These are phyloP conservation scores for Calonectria honghensis DNA, from an alignment of 2,329 filamentous ascomycete species.

Conservation along the genomic window DNA sequence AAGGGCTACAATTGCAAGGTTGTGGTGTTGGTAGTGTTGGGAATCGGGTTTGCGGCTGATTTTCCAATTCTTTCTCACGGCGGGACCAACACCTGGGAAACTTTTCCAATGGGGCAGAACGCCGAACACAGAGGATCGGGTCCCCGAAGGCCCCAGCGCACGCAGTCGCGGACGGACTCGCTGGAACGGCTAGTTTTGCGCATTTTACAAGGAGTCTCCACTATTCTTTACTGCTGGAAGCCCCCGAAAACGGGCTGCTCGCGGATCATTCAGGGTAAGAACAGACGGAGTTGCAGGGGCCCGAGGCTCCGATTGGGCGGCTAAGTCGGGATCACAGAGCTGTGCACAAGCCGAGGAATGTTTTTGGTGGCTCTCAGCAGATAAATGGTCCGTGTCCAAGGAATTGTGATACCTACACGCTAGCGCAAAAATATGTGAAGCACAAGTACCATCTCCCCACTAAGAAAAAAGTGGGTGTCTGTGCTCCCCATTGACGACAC, in stretches of 20 bases:
- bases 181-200: slow-evolving; percentile 28
- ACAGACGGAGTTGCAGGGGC: slow-evolving; percentile 34
- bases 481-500: not conserved
- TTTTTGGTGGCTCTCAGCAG: slow-evolving; percentile 18
- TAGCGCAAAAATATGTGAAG: not conserved
- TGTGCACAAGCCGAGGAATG: slow-evolving; percentile 19
- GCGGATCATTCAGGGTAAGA: slow-evolving; percentile 49
- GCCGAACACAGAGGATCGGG: slow-evolving; percentile 19
- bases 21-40: slow-evolving; percentile 33
- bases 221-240: slow-evolving; percentile 19
- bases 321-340: not conserved
- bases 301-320: slow-evolving; percentile 36
- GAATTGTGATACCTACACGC: slow-evolving; percentile 6
- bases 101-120: slow-evolving; percentile 50
- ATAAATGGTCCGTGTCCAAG: slow-evolving; percentile 6
- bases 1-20: slow-evolving; percentile 22
- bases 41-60: slow-evolving; percentile 36
- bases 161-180: not conserved
- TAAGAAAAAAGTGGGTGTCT: slow-evolving; percentile 32
- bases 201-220: slow-evolving; percentile 36
- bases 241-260: slow-evolving; percentile 32
- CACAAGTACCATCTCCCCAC: slow-evolving; percentile 7
- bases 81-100: slow-evolving; percentile 53
- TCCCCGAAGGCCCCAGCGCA: slow-evolving; percentile 14
- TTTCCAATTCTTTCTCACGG: slow-evolving; percentile 47